Conservation (phyloP, 345 rosid species). For the Balakata baccata region DNA sequence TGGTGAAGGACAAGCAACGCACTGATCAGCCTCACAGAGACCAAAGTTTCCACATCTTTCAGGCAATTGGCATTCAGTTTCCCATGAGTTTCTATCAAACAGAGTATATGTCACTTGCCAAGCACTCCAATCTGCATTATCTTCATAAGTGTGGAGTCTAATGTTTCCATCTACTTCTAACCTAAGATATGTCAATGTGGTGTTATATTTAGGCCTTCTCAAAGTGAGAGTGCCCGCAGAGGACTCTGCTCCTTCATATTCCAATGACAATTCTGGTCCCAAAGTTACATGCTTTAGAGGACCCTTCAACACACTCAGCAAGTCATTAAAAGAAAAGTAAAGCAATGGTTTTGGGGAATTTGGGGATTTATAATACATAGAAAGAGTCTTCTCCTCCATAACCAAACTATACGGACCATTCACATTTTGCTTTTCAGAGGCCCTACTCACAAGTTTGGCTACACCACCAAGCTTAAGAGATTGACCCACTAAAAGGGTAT, state of each 20-base stretch:
- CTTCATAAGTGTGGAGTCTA: constrained; percentile 37
- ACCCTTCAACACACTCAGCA: neutral
- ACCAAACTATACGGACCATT: constrained; percentile 11
- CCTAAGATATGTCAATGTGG: constrained; percentile 36
- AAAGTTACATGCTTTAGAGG: neutral
- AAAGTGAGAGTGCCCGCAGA: neutral
- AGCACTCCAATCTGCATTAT: constrained; percentile 26
- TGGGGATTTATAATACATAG: constrained; percentile 31
- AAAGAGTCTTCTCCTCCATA: constrained; percentile 13
- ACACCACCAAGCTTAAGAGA: neutral
- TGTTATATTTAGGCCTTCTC: constrained; percentile 36
- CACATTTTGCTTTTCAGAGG: neutral
- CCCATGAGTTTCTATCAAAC: constrained; percentile 31
- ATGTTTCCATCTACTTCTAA: constrained; percentile 52
- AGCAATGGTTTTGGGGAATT: constrained; percentile 35
- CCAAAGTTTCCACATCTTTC: constrained; percentile 47
- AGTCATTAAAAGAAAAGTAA: constrained; percentile 16
- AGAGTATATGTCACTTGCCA: constrained; percentile 45
- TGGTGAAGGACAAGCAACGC: constrained; percentile 50
- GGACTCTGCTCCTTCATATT: constrained; percentile 10
- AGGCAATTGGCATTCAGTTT: constrained; percentile 40
- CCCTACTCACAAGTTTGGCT: constrained; percentile 18
- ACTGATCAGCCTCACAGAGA: constrained; percentile 45
- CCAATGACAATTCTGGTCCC: constrained; percentile 13
- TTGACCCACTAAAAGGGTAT: constrained; percentile 21